phyloP scores from a whole-genome alignment of 2,329 filamentous ascomycete genomes.

The Polytolypa hystricis region DNA sequence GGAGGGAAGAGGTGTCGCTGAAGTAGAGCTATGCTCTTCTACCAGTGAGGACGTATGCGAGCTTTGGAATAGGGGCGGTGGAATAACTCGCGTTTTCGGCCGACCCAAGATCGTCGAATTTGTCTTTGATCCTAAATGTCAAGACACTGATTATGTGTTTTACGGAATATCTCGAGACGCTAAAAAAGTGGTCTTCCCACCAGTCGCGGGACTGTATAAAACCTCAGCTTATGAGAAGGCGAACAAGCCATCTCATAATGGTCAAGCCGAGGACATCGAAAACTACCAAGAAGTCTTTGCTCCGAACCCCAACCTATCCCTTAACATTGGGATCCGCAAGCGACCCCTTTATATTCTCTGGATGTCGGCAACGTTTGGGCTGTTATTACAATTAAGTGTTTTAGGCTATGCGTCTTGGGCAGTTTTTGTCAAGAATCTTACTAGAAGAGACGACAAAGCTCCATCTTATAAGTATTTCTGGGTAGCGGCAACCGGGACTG shows the following conservation, averaged over 20 bases:
- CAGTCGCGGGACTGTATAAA: not conserved
- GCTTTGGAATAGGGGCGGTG: slow-evolving; percentile 32
- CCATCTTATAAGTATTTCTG: slow-evolving; percentile 19
- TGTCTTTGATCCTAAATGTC: slow-evolving; percentile 26
- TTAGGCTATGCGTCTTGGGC: slow-evolving; percentile 4
- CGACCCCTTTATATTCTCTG: not conserved
- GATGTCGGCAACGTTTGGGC: slow-evolving; percentile 15
- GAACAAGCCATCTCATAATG: not conserved
- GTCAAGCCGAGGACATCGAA: not conserved
- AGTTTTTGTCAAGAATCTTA: slow-evolving; percentile 1
- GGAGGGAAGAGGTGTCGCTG: slow-evolving; percentile 14
- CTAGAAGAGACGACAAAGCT: not conserved
- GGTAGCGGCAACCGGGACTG: slow-evolving; percentile 23
- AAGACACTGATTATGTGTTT: slow-evolving; percentile 33
- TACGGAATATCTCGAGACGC: slow-evolving; percentile 18
- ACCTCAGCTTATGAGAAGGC: not conserved
- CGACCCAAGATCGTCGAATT: slow-evolving; percentile 25
- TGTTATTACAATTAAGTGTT: slow-evolving; percentile 6
- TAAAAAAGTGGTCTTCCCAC: slow-evolving; percentile 10
- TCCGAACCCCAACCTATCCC: slow-evolving; percentile 15
- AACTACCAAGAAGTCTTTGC: slow-evolving; percentile 4
- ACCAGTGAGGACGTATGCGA: slow-evolving; percentile 20
- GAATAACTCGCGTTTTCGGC: slow-evolving; percentile 28
- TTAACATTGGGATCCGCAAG: slow-evolving; percentile 15
- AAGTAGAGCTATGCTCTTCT: slow-evolving; percentile 20